Conservation (phyloP, 1,284 basidiomycete genomes). For the Puccinia novopanici region DNA sequence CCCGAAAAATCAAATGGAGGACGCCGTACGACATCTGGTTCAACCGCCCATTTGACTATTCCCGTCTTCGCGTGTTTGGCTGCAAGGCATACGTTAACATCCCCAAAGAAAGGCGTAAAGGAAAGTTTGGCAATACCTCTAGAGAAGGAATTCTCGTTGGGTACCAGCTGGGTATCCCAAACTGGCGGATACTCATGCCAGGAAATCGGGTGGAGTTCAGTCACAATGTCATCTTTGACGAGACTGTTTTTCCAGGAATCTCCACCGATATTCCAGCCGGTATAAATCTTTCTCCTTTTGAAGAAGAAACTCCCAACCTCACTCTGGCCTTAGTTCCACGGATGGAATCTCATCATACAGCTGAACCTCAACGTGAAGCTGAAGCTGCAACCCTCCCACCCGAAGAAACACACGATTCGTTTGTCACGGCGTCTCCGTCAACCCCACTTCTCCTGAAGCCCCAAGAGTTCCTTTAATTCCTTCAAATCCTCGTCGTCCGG, state of each 20-base stretch:
- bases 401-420: too few species aligned
- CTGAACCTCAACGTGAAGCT: too few species aligned
- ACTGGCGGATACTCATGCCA: slow-evolving; percentile 9
- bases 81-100: slow-evolving; percentile 10
- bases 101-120: neutral
- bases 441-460: too few species aligned
- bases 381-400: too few species aligned
- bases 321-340: neutral
- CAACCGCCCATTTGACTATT: neutral
- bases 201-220: neutral
- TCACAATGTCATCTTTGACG: slow-evolving; percentile 23
- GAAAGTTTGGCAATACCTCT: slow-evolving; percentile 4
- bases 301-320: neutral
- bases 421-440: too few species aligned
- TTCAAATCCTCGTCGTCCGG: too few species aligned
- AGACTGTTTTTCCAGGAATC: slow-evolving; percentile 2
- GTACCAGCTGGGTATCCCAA: slow-evolving; percentile 10
- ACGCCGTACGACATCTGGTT: neutral
- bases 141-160: slow-evolving; percentile 1
- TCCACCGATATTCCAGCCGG: neutral
- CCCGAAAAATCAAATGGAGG: neutral
- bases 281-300: neutral
- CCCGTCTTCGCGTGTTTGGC: slow-evolving; percentile 3
- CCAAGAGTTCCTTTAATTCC: too few species aligned
- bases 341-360: too few species aligned